Evolutionary conservation across 805 yeast genomes (phyloP).

Genomic region (Barnettozyma sucrosica): DNA sequence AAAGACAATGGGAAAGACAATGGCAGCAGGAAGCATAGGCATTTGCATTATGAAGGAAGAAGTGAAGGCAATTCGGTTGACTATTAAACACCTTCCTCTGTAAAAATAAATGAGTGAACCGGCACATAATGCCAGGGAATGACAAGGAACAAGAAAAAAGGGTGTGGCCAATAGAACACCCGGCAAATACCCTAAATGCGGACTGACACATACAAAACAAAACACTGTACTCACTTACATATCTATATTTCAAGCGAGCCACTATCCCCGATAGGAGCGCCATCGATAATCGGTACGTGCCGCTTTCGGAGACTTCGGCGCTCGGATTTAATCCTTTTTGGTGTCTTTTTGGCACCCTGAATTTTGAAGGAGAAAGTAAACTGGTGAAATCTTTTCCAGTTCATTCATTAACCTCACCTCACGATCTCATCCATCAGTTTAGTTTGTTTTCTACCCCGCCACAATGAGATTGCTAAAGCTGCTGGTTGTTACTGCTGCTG

Average conservation of each 20-base stretch:
- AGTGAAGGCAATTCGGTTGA: not conserved
- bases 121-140: too few species aligned
- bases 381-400: not conserved
- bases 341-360: constrained; percentile 1
- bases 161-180: not conserved
- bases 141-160: not conserved
- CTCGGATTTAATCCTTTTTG: not conserved
- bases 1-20: too few species aligned
- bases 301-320: constrained; percentile 4
- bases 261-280: not conserved
- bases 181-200: not conserved
- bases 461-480: constrained; percentile 1
- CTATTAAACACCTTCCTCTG: not conserved
- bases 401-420: not conserved
- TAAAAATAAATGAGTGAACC: too few species aligned
- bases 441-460: not conserved
- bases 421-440: too few species aligned
- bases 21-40: not conserved
- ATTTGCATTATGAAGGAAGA: not conserved
- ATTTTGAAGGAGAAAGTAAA: not conserved
- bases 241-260: not conserved
- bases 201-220: not conserved
- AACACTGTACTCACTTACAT: too few species aligned
- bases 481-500: not conserved
- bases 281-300: not conserved